These are phyloP conservation scores for Parascedosporium putredinis DNA, from an alignment of 2,329 filamentous ascomycete species.

Conservation along the genomic window DNA sequence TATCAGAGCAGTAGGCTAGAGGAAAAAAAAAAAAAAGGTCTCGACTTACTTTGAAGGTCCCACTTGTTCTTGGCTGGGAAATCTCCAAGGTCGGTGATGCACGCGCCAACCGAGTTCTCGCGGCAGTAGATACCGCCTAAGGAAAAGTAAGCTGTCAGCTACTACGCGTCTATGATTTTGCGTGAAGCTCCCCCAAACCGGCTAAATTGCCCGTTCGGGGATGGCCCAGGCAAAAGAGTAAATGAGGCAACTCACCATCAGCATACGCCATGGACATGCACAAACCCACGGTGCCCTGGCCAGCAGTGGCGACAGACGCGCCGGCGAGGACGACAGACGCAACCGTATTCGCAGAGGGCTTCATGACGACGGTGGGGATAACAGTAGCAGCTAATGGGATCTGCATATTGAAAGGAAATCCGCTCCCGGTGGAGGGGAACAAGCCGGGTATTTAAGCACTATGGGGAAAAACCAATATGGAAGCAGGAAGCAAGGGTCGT, in stretches of 20 bases:
- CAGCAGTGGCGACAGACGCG: not conserved
- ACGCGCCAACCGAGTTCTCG: not conserved
- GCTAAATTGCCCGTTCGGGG: no score
- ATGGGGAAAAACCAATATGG: not conserved
- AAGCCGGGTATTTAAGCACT: constrained; percentile 4
- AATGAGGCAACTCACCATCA: constrained; percentile 2
- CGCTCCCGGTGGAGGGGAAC: not conserved
- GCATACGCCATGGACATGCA: constrained; percentile 1
- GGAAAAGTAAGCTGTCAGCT: not conserved
- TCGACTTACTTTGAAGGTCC: not conserved
- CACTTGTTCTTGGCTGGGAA: constrained; percentile 7
- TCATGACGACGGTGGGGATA: constrained; percentile 4
- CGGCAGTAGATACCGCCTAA: constrained; percentile 7
- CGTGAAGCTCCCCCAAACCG: no score
- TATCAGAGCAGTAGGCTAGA: not conserved
- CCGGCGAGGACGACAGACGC: not conserved
- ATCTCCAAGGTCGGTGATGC: constrained; percentile 4
- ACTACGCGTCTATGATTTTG: no score
- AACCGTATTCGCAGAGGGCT: not conserved
- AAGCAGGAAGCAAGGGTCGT: not conserved
- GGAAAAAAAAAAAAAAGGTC: not conserved
- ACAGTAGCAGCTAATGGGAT: constrained; percentile 1
- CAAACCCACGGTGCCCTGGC: not conserved
- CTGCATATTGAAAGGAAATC: constrained; percentile 5
- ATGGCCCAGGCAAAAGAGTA: not conserved